These are phyloP conservation scores for Fusarium sp. DNA, from an alignment of 2,329 filamentous ascomycete species.

Conservation along the genomic window DNA sequence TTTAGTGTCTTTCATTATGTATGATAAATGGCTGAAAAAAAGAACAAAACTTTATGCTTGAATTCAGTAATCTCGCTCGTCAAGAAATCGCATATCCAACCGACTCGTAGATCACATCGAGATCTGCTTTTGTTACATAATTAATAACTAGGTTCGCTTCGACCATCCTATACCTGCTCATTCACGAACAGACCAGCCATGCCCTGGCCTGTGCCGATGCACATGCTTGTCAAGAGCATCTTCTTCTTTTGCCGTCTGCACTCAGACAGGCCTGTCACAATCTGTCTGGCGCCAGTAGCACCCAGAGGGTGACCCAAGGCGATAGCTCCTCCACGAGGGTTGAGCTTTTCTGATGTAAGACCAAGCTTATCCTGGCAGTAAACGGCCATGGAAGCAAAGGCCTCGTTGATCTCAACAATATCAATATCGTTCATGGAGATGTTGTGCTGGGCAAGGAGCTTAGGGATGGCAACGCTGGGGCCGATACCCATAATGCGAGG, in stretches of 20 bases:
- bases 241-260: conserved; percentile 86
- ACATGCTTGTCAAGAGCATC: conserved; percentile 93
- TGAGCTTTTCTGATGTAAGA: conserved; percentile 81
- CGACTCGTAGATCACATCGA: conserved; percentile 20
- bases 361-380: conserved; percentile 84
- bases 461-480: conserved; percentile 78
- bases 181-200: conserved; percentile 76
- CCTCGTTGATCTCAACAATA: conserved; percentile 95
- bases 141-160: conserved; percentile 17
- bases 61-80: conserved; percentile 27
- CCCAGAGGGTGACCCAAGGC: conserved; percentile 86
- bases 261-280: conserved; percentile 91
- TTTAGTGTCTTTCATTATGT: background rate
- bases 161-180: conserved; percentile 54
- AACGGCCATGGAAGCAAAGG: conserved; percentile 96
- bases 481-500: conserved; percentile 98
- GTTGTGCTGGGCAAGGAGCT: conserved; percentile 84
- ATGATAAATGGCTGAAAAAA: background rate
- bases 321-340: conserved; percentile 83
- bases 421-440: conserved; percentile 85
- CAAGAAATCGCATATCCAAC: conserved; percentile 19
- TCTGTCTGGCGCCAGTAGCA: conserved; percentile 80
- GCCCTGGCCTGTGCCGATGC: conserved; percentile 75
- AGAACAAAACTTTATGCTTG: conserved; percentile 14
- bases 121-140: conserved; percentile 31